Base-by-base conservation (phyloP, 1,284 basidiomycete genomes). In the Polyporus tsugae region DNA sequence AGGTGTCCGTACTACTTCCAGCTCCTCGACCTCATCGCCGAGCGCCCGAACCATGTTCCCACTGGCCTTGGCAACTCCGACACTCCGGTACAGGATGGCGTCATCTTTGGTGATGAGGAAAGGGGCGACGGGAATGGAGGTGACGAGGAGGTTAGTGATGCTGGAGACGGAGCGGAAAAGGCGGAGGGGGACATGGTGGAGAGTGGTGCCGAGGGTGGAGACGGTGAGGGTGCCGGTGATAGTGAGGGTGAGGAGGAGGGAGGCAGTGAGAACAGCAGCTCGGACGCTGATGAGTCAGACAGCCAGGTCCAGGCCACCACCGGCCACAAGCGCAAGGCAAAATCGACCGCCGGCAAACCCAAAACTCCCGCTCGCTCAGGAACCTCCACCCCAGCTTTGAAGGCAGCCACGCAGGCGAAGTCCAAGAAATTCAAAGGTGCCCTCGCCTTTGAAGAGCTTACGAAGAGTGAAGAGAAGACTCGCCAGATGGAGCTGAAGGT, bases 1-100 rank as follows among this genome's bases (percentile, higher is more conserved):
- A 46, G 22, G 9, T 46, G 44, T 7, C 44, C 44, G 2, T 46
- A 46, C 44, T 46, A 17, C 19, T 46, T 46, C 13, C 11, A 6
- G n/a, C 44, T 46, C 9, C 44, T 13, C 44, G 44, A 46, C 19
- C 44, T 46, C 2, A 46, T 46, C 44, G 44, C 44, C 5, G 44
- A 46, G 44, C 44, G 44, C 2, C 44, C 44, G 2, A 46, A 46
- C 44, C 44, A n/a, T 7, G 13, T 46, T n/a, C 44, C 44, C 19
- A 46, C 44, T n/a, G 44, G 44, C 13, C 44, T 46, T 15, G 44
- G 44, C 44, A 46, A 46, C 44, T 46, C 44, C 44, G 44, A 46
- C 19, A n/a, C 44, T 46, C 11, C 44, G 6, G 22, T 46, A 13
- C 11, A 46, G 19, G 11, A 17, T 17, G 19, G n/a, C 13, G 19